Evolutionary conservation across 2,329 filamentous ascomycete species (phyloP), one percentile per base, ranked within the genome.

Genomic region (Rutstroemia sp.): DNA sequence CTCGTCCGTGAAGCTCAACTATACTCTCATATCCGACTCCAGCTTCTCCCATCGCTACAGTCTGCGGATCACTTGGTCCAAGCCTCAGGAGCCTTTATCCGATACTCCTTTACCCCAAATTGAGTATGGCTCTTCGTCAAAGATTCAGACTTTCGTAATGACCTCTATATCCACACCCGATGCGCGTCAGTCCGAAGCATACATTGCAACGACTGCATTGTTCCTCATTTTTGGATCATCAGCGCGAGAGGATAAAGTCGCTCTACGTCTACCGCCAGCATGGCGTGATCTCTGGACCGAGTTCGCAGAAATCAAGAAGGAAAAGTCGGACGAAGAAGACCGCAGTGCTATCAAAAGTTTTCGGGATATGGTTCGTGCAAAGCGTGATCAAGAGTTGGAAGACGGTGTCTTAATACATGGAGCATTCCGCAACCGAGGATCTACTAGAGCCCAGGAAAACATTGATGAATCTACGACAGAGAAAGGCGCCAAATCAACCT

Each of bases 231-330:
- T 91, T 62, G 83, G 84, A 1, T 79, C 81, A n/a, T 88, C 85
- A 16, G 73, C 82, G 0, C 94, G 90, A 64, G 92, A 97, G 66
- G 90, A 95, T 61, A 97, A 95, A 69, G 82, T 90, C 2, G 87
- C 86, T 58, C 70, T 95, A 60, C 82, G 88, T 51, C 75, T 99
- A 16, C 90, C 92, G 4, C 77, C 86, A 0, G 78, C 82, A 2
- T 99, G 90, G 88, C 85, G 89, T 68, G 88, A 95, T 62, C 74
- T 96, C 1, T 96, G 92, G 85, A 79, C 80, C 9, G 91, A 97
- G 67, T 80, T 96, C 58, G 77, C 84, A 0, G 82, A 85, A 51
- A 73, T 79, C 19, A 88, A 85, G 65, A 92, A 90, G 69, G 81
- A 79, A 45, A 78, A 87, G 52, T 73, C 82, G 4, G 88, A 95